A percentile compares a stretch with the other conserved stretches of the same genome.
Conservation (phyloP, 305 asterid genomes). For the Fraxinus paxiana region DNA sequence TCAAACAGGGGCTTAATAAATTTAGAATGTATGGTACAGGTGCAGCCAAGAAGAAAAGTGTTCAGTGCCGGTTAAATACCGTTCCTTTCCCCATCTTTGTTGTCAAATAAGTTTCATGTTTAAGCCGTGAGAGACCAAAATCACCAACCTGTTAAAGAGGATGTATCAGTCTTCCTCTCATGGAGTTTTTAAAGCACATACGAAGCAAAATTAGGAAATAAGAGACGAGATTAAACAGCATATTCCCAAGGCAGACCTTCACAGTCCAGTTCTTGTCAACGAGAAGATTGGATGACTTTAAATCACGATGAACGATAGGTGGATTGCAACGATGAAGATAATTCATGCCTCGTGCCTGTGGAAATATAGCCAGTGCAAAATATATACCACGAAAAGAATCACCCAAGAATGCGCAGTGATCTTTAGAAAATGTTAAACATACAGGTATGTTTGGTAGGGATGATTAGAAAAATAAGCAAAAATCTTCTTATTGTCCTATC, state of each 20-base stretch:
- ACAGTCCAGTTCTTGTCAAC: constrained; percentile 98
- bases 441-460: not conserved
- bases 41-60: constrained; percentile 12
- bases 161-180: constrained; percentile 18
- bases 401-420: not conserved
- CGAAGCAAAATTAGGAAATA: constrained; percentile 9
- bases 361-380: constrained; percentile 13
- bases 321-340: constrained; percentile 90
- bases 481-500: not conserved
- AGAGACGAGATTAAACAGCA: not conserved
- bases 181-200: constrained; percentile 6
- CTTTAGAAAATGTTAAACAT: not conserved
- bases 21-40: constrained; percentile 4
- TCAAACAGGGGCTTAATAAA: not conserved
- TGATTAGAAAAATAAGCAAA: not conserved
- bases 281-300: constrained; percentile 97
- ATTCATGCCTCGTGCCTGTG: constrained; percentile 96
- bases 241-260: constrained; percentile 52
- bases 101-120: constrained; percentile 76
- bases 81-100: constrained; percentile 92
- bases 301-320: constrained; percentile 91
- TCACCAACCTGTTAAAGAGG: constrained; percentile 72
- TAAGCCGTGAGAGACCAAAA: constrained; percentile 93
- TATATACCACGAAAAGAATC: not conserved
- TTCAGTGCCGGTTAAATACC: constrained; percentile 37